Conservation (phyloP, 768 basidiomycete genomes). For the Harrya chromipes region DNA sequence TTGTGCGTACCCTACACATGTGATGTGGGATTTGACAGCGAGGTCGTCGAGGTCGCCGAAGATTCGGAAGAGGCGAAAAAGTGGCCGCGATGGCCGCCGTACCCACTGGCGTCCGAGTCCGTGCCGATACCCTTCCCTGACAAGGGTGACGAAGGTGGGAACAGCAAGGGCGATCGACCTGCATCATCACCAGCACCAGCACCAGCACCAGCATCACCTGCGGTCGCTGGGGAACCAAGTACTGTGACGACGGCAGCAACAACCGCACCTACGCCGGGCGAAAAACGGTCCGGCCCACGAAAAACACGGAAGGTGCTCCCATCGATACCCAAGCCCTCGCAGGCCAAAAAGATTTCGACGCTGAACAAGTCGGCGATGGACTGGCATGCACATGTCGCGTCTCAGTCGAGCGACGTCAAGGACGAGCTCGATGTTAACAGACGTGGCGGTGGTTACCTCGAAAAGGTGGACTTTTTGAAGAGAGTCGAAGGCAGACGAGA, state of each 20-base stretch:
- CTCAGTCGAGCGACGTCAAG: slow-evolving; percentile 43
- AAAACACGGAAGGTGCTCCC: slow-evolving; percentile 60
- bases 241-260: neutral
- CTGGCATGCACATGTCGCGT: slow-evolving; percentile 66
- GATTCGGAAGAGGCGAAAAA: slow-evolving; percentile 72
- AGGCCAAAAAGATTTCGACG: slow-evolving; percentile 76
- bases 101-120: slow-evolving; percentile 1
- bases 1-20: neutral
- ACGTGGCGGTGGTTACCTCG: slow-evolving; percentile 75
- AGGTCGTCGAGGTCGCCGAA: slow-evolving; percentile 70
- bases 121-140: slow-evolving; percentile 5
- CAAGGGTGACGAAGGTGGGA: neutral
- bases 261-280: neutral
- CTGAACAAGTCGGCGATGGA: slow-evolving; percentile 87
- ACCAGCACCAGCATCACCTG: too few species aligned
- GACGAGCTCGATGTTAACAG: slow-evolving; percentile 74
- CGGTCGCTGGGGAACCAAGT: neutral
- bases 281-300: slow-evolving; percentile 59
- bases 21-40: slow-evolving; percentile 39
- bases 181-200: neutral
- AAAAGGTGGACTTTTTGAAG: slow-evolving; percentile 80
- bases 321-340: slow-evolving; percentile 49
- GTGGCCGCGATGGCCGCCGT: slow-evolving; percentile 57
- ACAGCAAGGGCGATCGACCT: neutral
- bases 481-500: slow-evolving; percentile 73